These are phyloP conservation scores for Coemansia sp. DNA, from an alignment of 192 early-diverging fungal genomes.

Conservation along the genomic window DNA sequence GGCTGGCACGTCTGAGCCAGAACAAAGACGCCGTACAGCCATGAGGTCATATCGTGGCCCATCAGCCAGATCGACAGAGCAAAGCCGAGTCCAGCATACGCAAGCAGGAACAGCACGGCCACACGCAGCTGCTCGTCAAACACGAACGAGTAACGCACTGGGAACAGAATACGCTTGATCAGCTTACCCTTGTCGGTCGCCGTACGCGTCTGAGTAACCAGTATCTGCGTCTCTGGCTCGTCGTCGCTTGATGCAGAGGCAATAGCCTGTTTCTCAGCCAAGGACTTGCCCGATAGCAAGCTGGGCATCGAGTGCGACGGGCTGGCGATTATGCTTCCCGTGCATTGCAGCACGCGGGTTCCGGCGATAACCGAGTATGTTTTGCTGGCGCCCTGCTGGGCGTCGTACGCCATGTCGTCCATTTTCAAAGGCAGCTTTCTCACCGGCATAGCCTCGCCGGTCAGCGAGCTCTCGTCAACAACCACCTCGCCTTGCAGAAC, in stretches of 20 bases:
- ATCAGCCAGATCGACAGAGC: constrained; percentile 60
- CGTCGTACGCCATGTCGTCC: constrained; percentile 53
- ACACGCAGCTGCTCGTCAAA: constrained; percentile 80
- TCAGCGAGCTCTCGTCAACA: constrained; percentile 74
- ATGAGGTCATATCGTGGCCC: constrained; percentile 58
- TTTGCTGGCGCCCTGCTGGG: constrained; percentile 46
- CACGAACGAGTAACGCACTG: constrained; percentile 68
- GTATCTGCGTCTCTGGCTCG: constrained; percentile 58
- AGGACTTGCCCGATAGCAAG: background rate
- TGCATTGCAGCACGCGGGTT: constrained; percentile 64
- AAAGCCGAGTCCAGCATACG: constrained; percentile 68
- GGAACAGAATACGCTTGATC: constrained; percentile 78
- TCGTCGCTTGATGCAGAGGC: background rate
- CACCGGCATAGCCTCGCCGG: constrained; percentile 80
- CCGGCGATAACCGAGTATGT: constrained; percentile 70
- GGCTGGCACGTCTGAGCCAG: constrained; percentile 71
- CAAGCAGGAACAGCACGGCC: constrained; percentile 64
- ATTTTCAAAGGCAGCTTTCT: constrained; percentile 70
- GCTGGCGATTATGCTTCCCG: constrained; percentile 7
- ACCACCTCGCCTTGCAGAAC: constrained; percentile 71
- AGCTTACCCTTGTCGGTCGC: constrained; percentile 68
- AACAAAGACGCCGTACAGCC: constrained; percentile 69
- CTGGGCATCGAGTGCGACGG: constrained; percentile 7
- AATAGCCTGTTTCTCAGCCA: background rate
- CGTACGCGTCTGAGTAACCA: constrained; percentile 67